phyloP scores from a whole-genome alignment of 2,329 filamentous ascomycete species.

The Epichloe elymi region DNA sequence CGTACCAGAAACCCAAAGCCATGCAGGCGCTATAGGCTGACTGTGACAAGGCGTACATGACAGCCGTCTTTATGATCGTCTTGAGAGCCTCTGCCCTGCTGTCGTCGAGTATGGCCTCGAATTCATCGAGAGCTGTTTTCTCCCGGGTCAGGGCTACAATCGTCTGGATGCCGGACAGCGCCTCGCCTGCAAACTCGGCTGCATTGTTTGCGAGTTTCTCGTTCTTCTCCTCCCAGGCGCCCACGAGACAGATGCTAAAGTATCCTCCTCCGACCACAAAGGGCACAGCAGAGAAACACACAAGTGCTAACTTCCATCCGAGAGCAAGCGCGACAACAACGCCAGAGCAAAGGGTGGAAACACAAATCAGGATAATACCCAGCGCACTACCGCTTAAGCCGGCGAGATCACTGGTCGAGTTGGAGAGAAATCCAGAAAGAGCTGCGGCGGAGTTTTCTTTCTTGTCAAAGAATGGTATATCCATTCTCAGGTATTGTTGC shows the following conservation, averaged over 20 bases:
- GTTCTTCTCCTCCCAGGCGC: slow-evolving; percentile 4
- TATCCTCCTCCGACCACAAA: slow-evolving; percentile 27
- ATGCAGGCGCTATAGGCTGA: slow-evolving; percentile 3
- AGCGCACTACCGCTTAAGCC: slow-evolving; percentile 32
- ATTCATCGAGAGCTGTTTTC: background rate
- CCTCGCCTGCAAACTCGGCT: slow-evolving; percentile 7
- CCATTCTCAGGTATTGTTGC: slow-evolving; percentile 9
- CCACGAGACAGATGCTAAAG: slow-evolving; percentile 21
- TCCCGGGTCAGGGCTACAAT: slow-evolving; percentile 7
- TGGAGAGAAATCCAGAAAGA: slow-evolving; percentile 18
- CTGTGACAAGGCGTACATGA: slow-evolving; percentile 1
- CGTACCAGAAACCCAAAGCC: slow-evolving; percentile 10
- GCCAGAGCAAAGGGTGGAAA: slow-evolving; percentile 6
- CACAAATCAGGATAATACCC: slow-evolving; percentile 3
- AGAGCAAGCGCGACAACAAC: slow-evolving; percentile 19
- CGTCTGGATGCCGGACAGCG: slow-evolving; percentile 7
- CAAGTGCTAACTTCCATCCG: slow-evolving; percentile 32
- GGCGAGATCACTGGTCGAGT: slow-evolving; percentile 26
- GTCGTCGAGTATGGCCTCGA: background rate
- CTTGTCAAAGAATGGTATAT: slow-evolving; percentile 28
- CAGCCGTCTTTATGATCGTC: background rate
- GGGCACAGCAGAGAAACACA: slow-evolving; percentile 27
- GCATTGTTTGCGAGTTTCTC: background rate
- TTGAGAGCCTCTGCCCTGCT: background rate
- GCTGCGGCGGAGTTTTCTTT: slow-evolving; percentile 21